A percentile compares a stretch with the other conserved stretches of the same genome.
These are phyloP conservation scores for Candida rishiriensis DNA, from an alignment of 805 yeast genomes.

Conservation along the genomic window DNA sequence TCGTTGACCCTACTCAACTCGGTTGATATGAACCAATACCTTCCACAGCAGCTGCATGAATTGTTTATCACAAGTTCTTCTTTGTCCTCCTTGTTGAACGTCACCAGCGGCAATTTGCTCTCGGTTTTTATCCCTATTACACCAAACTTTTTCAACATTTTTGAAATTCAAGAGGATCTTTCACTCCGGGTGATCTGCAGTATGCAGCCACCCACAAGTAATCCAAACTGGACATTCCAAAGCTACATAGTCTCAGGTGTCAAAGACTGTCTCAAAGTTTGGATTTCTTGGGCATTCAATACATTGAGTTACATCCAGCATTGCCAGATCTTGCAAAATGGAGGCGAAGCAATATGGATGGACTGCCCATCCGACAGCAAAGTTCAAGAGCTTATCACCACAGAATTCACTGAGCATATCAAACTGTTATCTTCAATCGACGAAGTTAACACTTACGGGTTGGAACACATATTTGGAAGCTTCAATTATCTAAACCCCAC, in stretches of 20 bases:
- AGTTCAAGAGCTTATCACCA: conserved; percentile 5
- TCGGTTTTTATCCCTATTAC: conserved; percentile 26
- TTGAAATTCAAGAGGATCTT: conserved; percentile 12
- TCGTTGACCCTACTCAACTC: conserved; percentile 25
- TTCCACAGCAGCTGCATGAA: conserved; percentile 19
- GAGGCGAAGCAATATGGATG: conserved; percentile 13
- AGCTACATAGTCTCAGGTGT: conserved; percentile 11
- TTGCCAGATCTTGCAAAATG: conserved; percentile 7
- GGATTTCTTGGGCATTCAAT: conserved; percentile 25
- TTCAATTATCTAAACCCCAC: conserved; percentile 45
- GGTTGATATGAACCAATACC: conserved; percentile 16
- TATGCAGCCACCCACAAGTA: conserved; percentile 13
- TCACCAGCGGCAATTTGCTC: conserved; percentile 15
- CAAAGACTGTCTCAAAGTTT: conserved; percentile 9
- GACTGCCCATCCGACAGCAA: conserved; percentile 4
- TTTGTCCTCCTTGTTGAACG: conserved; percentile 10
- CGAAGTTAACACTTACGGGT: conserved; percentile 34
- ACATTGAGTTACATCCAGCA: conserved; percentile 18
- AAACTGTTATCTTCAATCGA: conserved; percentile 5
- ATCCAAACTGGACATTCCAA: conserved; percentile 24
- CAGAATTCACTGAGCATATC: conserved; percentile 9
- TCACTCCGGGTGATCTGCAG: conserved; percentile 7
- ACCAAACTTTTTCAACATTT: conserved; percentile 17
- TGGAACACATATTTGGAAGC: conserved; percentile 43
- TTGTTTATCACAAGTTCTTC: too few relatives aligned